Percentiles rank a stretch among this genome's conserved stretches.
Evolutionary conservation across 805 yeast genomes (phyloP).

Genomic region (Saccharomycopsis capsularis): DNA sequence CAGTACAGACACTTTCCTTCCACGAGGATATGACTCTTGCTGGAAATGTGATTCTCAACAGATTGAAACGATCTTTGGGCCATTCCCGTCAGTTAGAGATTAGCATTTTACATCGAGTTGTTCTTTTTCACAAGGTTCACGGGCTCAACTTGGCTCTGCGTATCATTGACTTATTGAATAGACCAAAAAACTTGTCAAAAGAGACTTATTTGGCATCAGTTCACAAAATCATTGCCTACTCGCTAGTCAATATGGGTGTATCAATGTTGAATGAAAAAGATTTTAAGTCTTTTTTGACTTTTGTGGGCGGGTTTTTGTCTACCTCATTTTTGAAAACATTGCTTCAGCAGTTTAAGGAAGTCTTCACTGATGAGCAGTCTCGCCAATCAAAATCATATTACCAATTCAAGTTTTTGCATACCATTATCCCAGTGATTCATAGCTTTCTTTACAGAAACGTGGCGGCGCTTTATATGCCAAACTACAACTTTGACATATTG

Average conservation of each 20-base stretch:
- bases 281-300: not conserved
- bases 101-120: not conserved
- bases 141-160: slow-evolving; percentile 10
- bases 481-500: not conserved
- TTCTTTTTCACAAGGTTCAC: not conserved
- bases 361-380: not conserved
- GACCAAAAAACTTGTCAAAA: not conserved
- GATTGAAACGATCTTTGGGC: not conserved
- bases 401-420: not conserved
- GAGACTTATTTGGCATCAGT: not conserved
- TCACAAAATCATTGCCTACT: slow-evolving; percentile 12
- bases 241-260: slow-evolving; percentile 1
- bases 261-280: not conserved
- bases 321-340: slow-evolving; percentile 2
- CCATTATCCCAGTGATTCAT: not conserved
- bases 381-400: not conserved
- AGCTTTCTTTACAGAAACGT: not conserved
- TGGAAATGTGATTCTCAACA: not conserved
- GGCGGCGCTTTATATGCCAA: slow-evolving; percentile 2
- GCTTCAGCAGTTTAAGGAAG: not conserved
- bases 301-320: slow-evolving; percentile 9
- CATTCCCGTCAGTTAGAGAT: not conserved
- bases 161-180: slow-evolving; percentile 9
- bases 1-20: not conserved
- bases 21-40: slow-evolving; percentile 1